A percentile compares a stretch with the other conserved stretches of the same genome.
phyloP scores from a whole-genome alignment of 768 basidiomycete species.

The Trametes sanguinea region DNA sequence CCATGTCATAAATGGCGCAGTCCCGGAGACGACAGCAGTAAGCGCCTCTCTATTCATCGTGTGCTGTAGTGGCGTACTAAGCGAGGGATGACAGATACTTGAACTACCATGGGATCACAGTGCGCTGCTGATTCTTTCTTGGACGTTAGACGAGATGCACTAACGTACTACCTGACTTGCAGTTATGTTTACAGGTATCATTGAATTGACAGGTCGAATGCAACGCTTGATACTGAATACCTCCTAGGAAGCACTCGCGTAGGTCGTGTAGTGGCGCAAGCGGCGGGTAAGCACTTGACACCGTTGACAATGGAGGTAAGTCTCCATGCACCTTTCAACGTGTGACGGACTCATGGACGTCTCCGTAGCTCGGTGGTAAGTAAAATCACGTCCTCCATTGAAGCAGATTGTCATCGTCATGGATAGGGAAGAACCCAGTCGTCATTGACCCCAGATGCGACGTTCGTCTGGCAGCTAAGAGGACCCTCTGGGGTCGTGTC shows the following conservation, averaged over 20 bases:
- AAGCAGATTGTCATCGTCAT: too few species aligned
- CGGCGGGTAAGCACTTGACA: constrained; percentile 79
- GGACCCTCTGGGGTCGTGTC: constrained; percentile 78
- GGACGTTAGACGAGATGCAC: too few species aligned
- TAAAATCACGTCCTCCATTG: too few species aligned
- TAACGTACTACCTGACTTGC: neutral
- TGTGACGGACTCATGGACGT: too few species aligned
- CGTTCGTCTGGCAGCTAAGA: constrained; percentile 59
- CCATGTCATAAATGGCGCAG: constrained; percentile 68
- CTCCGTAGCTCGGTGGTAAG: too few species aligned
- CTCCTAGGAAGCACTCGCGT: constrained; percentile 44
- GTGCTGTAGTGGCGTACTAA: too few species aligned
- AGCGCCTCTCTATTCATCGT: neutral
- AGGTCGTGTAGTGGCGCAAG: constrained; percentile 64
- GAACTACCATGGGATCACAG: constrained; percentile 71
- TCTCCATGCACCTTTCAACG: neutral
- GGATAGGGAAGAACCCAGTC: constrained; percentile 64
- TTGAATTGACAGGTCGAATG: neutral
- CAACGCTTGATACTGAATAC: neutral
- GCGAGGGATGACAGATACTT: constrained; percentile 51
- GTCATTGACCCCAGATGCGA: constrained; percentile 60
- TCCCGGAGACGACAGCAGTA: constrained; percentile 64
- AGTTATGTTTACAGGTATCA: constrained; percentile 22
- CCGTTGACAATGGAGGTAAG: constrained; percentile 61
- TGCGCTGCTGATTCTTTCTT: constrained; percentile 29